Conservation (phyloP, 495 filamentous ascomycete genomes). For the Neurospora sublineolata region DNA sequence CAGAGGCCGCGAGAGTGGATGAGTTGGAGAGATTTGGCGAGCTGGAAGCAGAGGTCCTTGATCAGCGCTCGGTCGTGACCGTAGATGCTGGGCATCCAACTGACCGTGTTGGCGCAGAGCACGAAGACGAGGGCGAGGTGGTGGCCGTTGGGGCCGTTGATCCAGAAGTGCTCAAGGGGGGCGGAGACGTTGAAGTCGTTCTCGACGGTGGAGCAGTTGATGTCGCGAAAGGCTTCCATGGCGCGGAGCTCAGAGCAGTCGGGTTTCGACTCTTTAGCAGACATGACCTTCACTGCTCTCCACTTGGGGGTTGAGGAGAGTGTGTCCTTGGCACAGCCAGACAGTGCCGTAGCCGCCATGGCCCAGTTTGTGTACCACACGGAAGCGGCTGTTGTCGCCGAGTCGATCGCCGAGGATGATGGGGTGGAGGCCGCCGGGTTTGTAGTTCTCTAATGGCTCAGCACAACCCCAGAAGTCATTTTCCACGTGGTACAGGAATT, state of each 20-base stretch:
- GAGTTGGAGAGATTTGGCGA: slow-evolving; percentile 9
- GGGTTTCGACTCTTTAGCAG: slow-evolving; percentile 2
- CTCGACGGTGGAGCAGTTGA: neutral
- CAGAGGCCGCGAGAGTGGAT: slow-evolving; percentile 14
- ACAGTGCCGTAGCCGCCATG: slow-evolving; percentile 38
- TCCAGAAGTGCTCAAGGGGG: slow-evolving; percentile 22
- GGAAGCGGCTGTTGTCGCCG: slow-evolving; percentile 26
- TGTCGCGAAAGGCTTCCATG: slow-evolving; percentile 2
- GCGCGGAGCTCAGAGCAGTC: slow-evolving; percentile 9
- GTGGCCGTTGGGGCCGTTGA: slow-evolving; percentile 28
- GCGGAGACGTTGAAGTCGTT: slow-evolving; percentile 5
- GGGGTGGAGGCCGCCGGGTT: slow-evolving; percentile 29
- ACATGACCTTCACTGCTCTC: slow-evolving; percentile 19
- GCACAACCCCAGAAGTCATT: neutral
- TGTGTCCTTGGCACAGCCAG: slow-evolving; percentile 42
- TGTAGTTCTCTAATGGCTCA: neutral
- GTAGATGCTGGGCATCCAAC: neutral
- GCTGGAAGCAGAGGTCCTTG: slow-evolving; percentile 17
- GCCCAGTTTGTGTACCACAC: slow-evolving; percentile 44
- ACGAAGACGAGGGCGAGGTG: slow-evolving; percentile 24
- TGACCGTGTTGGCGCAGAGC: neutral
- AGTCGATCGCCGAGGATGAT: slow-evolving; percentile 34
- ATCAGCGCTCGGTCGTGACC: slow-evolving; percentile 2
- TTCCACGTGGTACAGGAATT: neutral
- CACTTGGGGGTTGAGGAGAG: slow-evolving; percentile 3